Conservation (phyloP, 129 eudicot genomes). For the Flaveria linearis region DNA sequence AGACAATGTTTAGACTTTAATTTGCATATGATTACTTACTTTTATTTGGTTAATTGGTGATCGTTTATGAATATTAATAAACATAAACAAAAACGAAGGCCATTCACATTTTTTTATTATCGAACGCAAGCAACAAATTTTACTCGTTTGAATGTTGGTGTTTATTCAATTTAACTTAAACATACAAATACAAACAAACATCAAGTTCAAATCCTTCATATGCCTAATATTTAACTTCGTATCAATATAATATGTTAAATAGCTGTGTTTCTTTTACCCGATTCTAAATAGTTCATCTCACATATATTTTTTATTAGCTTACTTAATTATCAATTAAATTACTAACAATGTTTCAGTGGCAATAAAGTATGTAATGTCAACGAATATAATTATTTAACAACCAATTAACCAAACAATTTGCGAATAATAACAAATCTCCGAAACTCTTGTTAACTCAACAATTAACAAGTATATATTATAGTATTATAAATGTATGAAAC, state of each 20-base stretch:
- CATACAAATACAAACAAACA: no score
- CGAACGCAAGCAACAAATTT: no score
- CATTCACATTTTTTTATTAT: no score
- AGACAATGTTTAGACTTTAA: no score
- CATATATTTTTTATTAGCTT: background rate
- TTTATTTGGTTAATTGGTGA: no score
- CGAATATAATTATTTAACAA: background rate
- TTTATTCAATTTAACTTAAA: no score
- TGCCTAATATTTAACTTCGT: background rate
- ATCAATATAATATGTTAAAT: background rate
- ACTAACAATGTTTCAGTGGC: background rate
- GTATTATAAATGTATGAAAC: background rate
- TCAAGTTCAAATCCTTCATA: no score
- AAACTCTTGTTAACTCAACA: no score
- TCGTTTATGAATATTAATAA: no score
- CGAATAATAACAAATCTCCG: background rate
- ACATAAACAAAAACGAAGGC: no score
- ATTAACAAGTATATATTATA: background rate
- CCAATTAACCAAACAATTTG: constrained; percentile 1
- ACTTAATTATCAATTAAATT: background rate
- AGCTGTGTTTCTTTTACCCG: background rate
- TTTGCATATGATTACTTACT: no score
- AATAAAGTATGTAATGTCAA: constrained; percentile 11
- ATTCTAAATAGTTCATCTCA: background rate
- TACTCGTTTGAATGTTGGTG: no score